Conservation (phyloP, 768 basidiomycete genomes). For the Tremella yokohamensis region DNA sequence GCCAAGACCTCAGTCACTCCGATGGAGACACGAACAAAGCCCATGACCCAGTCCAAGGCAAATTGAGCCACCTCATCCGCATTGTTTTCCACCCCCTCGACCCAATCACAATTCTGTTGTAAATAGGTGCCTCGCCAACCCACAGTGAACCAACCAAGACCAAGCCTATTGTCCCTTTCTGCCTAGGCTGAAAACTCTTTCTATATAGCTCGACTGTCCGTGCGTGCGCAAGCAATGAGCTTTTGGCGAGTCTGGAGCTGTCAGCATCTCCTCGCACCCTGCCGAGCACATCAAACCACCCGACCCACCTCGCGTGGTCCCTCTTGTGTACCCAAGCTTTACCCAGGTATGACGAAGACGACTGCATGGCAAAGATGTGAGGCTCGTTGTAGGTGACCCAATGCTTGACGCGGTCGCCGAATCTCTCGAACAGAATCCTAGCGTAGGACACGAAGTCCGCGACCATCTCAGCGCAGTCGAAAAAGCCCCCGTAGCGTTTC, state of each 20-base stretch:
- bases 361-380: conserved; percentile 27
- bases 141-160: conserved; percentile 19
- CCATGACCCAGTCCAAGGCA: conserved; percentile 10
- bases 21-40: conserved; percentile 10
- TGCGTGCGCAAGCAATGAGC: conserved; percentile 20
- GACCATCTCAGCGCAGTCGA: conserved; percentile 15
- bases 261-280: background rate
- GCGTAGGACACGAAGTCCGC: conserved; percentile 35
- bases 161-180: conserved; percentile 36
- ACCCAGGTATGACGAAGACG: conserved; percentile 11
- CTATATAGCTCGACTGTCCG: conserved; percentile 34
- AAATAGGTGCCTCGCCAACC: conserved; percentile 11
- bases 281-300: too few relatives aligned
- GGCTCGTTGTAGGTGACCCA: conserved; percentile 48
- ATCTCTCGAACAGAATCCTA: conserved; percentile 28
- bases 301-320: conserved; percentile 7
- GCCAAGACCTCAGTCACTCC: background rate
- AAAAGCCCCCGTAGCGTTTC: conserved; percentile 29
- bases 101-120: conserved; percentile 23
- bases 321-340: conserved; percentile 14
- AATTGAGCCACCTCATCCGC: conserved; percentile 19
- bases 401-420: conserved; percentile 42
- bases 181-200: conserved; percentile 22
- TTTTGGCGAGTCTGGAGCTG: background rate
- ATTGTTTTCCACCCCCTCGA: conserved; percentile 22